Percentiles rank a stretch among this genome's conserved stretches.
Conservation (phyloP, 2,329 filamentous ascomycete species). For the Talaromyces amestolkiae region DNA sequence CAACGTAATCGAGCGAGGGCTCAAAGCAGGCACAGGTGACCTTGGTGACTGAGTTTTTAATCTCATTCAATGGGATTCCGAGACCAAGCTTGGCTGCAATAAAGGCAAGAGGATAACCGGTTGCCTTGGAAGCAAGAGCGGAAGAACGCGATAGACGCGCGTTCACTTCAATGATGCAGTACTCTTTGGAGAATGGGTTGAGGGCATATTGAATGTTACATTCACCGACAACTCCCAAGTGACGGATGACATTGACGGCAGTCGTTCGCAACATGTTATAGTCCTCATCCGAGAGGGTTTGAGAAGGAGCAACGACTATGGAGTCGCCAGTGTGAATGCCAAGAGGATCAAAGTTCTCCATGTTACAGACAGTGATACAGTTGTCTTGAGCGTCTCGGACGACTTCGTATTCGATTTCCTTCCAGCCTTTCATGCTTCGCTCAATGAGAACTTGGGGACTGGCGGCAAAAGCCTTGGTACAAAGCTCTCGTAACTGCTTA, state of each 20-base stretch:
- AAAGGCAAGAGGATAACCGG: slow-evolving; percentile 92
- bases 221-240: slow-evolving; percentile 94
- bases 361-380: slow-evolving; percentile 99
- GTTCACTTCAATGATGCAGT: slow-evolving; percentile 99
- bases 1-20: slow-evolving; percentile 94
- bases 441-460: slow-evolving; percentile 96
- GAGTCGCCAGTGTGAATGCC: slow-evolving; percentile 98
- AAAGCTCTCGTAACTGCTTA: slow-evolving; percentile 76
- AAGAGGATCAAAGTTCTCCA: slow-evolving; percentile 99
- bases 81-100: slow-evolving; percentile 96
- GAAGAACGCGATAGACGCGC: slow-evolving; percentile 93
- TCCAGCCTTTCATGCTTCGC: slow-evolving; percentile 99
- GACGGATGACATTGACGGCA: slow-evolving; percentile 93
- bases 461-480: slow-evolving; percentile 90
- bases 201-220: slow-evolving; percentile 99
- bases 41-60: slow-evolving; percentile 93
- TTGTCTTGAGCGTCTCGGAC: slow-evolving; percentile 94
- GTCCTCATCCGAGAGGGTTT: slow-evolving; percentile 94
- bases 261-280: slow-evolving; percentile 99
- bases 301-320: slow-evolving; percentile 94
- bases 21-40: slow-evolving; percentile 97
- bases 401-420: slow-evolving; percentile 98
- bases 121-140: slow-evolving; percentile 92
- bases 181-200: slow-evolving; percentile 91
- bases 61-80: slow-evolving; percentile 91